Conservation (phyloP, 208 protist genomes). For the Leishmania turanica region DNA sequence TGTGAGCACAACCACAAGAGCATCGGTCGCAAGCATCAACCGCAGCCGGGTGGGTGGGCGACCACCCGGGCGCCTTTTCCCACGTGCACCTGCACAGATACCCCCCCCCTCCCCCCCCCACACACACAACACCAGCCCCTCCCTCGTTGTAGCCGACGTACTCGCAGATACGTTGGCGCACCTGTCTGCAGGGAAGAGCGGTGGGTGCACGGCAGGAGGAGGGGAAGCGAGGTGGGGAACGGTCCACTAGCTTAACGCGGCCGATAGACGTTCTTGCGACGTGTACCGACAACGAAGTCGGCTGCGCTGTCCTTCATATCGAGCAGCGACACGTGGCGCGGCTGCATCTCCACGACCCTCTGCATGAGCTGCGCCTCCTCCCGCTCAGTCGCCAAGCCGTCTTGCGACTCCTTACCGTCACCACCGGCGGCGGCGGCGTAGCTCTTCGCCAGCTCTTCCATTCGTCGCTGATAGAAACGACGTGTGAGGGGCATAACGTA, state of each 20-base stretch:
- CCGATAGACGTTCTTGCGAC: slow-evolving; percentile 80
- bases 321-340: slow-evolving; percentile 71
- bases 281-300: slow-evolving; percentile 80
- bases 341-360: slow-evolving; percentile 64
- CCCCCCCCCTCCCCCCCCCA: background rate
- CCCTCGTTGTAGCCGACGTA: background rate
- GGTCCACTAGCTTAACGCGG: slow-evolving; percentile 4
- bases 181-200: background rate
- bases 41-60: background rate
- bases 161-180: background rate
- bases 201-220: background rate
- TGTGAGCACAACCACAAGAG: background rate
- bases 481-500: slow-evolving; percentile 89
- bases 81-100: background rate
- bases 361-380: slow-evolving; percentile 43
- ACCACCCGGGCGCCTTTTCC: background rate
- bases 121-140: background rate
- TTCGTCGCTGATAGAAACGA: slow-evolving; percentile 55
- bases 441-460: slow-evolving; percentile 34
- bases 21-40: background rate
- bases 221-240: background rate
- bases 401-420: background rate
- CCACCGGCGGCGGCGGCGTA: background rate
- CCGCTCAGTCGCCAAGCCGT: background rate
- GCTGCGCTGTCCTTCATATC: slow-evolving; percentile 88